Conservation (phyloP, 306 rosid genomes). For the Pueraria montana region DNA sequence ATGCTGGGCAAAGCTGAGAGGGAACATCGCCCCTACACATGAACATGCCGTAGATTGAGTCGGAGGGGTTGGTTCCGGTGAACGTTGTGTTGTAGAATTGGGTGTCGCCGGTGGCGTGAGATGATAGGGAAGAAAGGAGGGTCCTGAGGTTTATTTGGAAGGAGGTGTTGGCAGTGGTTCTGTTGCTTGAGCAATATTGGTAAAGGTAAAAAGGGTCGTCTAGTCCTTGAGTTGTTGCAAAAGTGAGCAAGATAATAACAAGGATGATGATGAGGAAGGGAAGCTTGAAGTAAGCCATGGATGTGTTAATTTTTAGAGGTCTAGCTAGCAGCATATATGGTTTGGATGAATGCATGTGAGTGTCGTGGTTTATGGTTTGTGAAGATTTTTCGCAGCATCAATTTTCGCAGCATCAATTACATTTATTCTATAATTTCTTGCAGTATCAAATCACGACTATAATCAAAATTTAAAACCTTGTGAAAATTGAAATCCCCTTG, state of each 20-base stretch:
- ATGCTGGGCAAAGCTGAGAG: background rate
- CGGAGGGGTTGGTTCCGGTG: background rate
- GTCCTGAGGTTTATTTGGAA: background rate
- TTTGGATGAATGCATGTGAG: background rate
- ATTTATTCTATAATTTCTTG: too few relatives aligned
- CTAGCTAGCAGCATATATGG: background rate
- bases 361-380: background rate
- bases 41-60: background rate
- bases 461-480: too few relatives aligned
- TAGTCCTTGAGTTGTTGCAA: background rate
- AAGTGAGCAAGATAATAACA: background rate
- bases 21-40: background rate
- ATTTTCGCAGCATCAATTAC: too few relatives aligned
- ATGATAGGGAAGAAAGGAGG: background rate
- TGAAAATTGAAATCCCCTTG: too few relatives aligned
- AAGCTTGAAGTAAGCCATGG: background rate
- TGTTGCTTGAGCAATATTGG: background rate
- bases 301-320: background rate
- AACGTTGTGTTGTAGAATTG: conserved; percentile 2
- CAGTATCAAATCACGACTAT: too few relatives aligned
- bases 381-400: too few relatives aligned
- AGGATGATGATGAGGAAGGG: background rate
- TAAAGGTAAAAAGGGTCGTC: background rate
- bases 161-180: background rate
- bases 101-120: background rate